Conservation (phyloP, 805 yeast genomes). For the Saturnispora mendoncae region DNA sequence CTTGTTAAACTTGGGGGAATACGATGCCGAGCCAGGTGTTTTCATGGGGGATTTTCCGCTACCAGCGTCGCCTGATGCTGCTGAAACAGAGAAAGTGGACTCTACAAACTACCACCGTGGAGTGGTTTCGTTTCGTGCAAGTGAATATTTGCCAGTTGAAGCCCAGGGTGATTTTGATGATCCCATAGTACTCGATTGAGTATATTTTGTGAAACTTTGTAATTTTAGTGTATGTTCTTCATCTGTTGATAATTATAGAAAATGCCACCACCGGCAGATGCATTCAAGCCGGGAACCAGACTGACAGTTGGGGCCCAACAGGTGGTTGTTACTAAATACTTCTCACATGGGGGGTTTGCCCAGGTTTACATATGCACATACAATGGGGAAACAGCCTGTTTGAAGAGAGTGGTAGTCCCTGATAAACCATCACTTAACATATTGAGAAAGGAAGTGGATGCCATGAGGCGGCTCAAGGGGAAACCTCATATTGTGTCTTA, state of each 20-base stretch:
- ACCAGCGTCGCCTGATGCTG: conserved; percentile 12
- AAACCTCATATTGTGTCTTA: conserved; percentile 57
- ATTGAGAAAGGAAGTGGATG: conserved; percentile 68
- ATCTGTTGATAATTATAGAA: neutral
- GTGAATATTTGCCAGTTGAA: conserved; percentile 19
- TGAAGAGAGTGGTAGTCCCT: conserved; percentile 67
- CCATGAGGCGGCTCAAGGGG: conserved; percentile 55
- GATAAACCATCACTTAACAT: conserved; percentile 59
- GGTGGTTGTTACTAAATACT: conserved; percentile 37
- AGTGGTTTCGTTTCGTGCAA: neutral
- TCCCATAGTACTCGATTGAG: neutral
- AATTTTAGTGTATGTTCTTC: neutral
- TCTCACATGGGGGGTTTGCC: conserved; percentile 60
- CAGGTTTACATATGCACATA: conserved; percentile 63
- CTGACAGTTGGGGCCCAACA: conserved; percentile 43
- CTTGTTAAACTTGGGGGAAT: neutral
- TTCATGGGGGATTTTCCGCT: conserved; percentile 6
- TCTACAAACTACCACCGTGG: neutral
- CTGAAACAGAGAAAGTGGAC: conserved; percentile 8
- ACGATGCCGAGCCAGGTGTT: conserved; percentile 8
- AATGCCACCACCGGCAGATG: conserved; percentile 16
- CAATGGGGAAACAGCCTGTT: conserved; percentile 44
- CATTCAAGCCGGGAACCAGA: conserved; percentile 34
- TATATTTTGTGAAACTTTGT: neutral
- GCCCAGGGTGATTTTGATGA: conserved; percentile 16